A percentile compares a stretch with the other conserved stretches of the same genome.
phyloP scores from a whole-genome alignment of 768 basidiomycete genomes.

The Podaxis mareebaensis region DNA sequence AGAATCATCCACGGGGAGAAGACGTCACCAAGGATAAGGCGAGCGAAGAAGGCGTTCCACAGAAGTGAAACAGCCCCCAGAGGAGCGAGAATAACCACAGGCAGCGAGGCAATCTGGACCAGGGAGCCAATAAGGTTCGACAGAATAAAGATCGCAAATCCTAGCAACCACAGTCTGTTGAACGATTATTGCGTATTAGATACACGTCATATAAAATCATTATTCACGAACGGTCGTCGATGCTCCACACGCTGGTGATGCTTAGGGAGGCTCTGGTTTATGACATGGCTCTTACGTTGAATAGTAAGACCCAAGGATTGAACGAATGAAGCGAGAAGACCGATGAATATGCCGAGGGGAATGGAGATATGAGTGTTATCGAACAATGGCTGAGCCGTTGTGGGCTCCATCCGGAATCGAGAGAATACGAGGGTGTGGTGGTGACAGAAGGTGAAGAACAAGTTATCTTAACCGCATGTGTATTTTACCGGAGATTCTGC shows the following conservation, averaged over 20 bases:
- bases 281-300: slow-evolving; percentile 90
- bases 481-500: neutral
- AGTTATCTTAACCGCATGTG: slow-evolving; percentile 11
- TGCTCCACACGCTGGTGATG: slow-evolving; percentile 67
- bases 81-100: slow-evolving; percentile 93
- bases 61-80: slow-evolving; percentile 90
- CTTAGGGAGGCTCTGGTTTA: slow-evolving; percentile 73
- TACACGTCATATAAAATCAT: neutral
- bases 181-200: slow-evolving; percentile 4
- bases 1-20: slow-evolving; percentile 84
- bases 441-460: neutral
- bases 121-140: slow-evolving; percentile 88
- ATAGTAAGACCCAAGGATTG: slow-evolving; percentile 91
- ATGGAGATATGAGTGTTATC: slow-evolving; percentile 38
- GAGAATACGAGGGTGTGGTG: neutral
- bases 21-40: slow-evolving; percentile 78
- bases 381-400: neutral
- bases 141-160: slow-evolving; percentile 83
- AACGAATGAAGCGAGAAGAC: slow-evolving; percentile 83
- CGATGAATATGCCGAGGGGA: slow-evolving; percentile 54
- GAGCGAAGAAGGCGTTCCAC: slow-evolving; percentile 93
- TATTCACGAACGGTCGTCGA: slow-evolving; percentile 67
- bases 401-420: neutral
- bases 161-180: slow-evolving; percentile 79
- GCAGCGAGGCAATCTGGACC: slow-evolving; percentile 91